phyloP scores from a whole-genome alignment of 257 asterid species.

The Nicotiana sylvestris region DNA sequence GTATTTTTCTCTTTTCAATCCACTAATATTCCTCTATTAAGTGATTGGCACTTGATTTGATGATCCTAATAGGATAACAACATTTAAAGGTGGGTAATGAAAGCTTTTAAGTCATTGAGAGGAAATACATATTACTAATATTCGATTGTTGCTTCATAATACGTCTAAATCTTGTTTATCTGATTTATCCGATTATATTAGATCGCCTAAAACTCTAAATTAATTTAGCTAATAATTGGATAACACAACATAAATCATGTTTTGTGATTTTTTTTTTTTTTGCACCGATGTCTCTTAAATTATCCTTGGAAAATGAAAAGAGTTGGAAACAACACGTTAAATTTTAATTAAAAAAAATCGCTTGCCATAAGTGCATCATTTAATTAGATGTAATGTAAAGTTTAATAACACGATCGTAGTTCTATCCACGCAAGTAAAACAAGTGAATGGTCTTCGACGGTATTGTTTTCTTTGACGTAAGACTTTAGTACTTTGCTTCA shows the following conservation, averaged over 20 bases:
- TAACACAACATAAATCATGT: not conserved
- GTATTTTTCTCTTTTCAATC: not conserved
- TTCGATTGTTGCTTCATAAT: not conserved
- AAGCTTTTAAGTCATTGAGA: not conserved
- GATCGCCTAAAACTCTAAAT: not conserved
- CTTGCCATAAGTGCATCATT: not conserved
- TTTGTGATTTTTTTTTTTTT: not conserved
- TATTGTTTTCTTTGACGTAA: not conserved
- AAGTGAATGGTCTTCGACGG: not conserved
- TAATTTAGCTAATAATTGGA: not conserved
- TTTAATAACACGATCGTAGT: not conserved
- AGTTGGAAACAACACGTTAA: not conserved
- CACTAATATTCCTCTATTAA: conserved; percentile 8
- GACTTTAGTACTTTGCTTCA: not conserved
- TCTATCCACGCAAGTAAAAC: not conserved
- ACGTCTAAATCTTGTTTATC: not conserved
- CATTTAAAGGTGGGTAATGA: not conserved
- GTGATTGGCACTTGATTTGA: conserved; percentile 4
- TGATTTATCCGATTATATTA: not conserved
- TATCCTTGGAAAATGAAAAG: not conserved
- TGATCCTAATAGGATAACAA: not conserved
- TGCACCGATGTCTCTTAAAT: not conserved
- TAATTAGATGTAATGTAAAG: not conserved
- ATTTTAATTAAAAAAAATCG: not conserved
- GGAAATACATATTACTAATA: not conserved